Evolutionary conservation across 1,284 basidiomycete genomes (phyloP).

Genomic region (Naganishia liquefaciens): DNA sequence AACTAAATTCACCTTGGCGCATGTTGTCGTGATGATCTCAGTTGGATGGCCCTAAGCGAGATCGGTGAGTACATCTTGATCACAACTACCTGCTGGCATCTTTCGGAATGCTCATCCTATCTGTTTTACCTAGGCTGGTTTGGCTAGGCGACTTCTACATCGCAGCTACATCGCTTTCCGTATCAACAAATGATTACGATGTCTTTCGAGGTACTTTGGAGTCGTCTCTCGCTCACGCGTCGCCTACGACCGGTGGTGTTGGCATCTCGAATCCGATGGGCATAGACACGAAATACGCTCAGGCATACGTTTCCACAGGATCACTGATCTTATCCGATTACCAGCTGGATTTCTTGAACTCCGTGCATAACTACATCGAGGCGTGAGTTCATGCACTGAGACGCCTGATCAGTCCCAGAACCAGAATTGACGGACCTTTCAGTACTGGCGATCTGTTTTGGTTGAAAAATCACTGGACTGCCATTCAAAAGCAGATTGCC

Average conservation of each 20-base stretch:
- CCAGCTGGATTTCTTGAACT: conserved; percentile 7
- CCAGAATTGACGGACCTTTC: no score
- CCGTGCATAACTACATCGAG: neutral
- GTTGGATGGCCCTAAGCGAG: conserved; percentile 17
- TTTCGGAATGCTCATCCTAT: no score
- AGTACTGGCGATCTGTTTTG: neutral
- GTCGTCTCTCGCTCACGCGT: conserved; percentile 6
- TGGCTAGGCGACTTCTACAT: conserved; percentile 20
- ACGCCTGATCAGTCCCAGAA: neutral
- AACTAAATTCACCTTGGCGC: no score
- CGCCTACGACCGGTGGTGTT: neutral
- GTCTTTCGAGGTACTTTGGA: conserved; percentile 8
- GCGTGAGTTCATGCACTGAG: conserved; percentile 2
- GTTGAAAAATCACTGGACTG: neutral
- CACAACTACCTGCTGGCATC: neutral
- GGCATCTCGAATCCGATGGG: conserved; percentile 15
- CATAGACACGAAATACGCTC: conserved; percentile 6
- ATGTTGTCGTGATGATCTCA: no score
- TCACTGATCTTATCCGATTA: conserved; percentile 4
- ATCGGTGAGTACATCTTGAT: neutral
- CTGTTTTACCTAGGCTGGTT: conserved; percentile 4
- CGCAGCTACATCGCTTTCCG: conserved; percentile 1
- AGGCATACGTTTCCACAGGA: conserved; percentile 4
- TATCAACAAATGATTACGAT: conserved; percentile 4
- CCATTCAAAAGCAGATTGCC: conserved; percentile 6